Percentiles rank a stretch among this genome's conserved stretches.
Evolutionary conservation across 257 asterid species (phyloP).

Genomic region (Paulownia fortunei): DNA sequence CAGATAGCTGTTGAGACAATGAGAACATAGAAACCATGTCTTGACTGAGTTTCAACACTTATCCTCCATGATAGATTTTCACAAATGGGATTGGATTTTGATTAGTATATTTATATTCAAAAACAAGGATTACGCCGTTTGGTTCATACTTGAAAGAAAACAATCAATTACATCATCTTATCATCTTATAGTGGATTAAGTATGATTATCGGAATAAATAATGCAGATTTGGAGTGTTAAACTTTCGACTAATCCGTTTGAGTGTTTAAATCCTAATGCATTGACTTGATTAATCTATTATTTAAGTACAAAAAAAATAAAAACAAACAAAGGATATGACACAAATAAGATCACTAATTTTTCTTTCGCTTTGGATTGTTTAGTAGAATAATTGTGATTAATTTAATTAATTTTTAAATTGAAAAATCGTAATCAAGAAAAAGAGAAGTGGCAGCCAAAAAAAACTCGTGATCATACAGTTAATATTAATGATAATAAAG

Average conservation of each 20-base stretch:
- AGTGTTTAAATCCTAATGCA: not conserved
- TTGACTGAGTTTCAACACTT: constrained; percentile 14
- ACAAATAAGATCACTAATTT: not conserved
- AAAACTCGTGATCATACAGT: not conserved
- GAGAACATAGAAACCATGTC: not conserved
- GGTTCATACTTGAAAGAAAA: constrained; percentile 10
- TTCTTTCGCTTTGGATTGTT: not conserved
- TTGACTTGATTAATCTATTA: constrained; percentile 17
- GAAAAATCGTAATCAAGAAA: not conserved
- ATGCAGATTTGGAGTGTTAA: constrained; percentile 14
- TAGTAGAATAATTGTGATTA: not conserved
- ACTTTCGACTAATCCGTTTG: constrained; percentile 7
- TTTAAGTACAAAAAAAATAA: not conserved
- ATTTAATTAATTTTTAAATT: not conserved
- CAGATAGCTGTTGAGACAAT: not conserved
- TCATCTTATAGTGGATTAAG: constrained; percentile 9
- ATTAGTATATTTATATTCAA: not conserved
- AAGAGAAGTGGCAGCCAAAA: not conserved
- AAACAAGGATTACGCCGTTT: not conserved
- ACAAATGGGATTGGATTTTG: not conserved
- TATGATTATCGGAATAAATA: not conserved
- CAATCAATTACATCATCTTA: constrained; percentile 20
- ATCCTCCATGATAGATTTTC: not conserved
- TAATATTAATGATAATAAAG: not conserved
- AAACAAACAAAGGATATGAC: not conserved